These are phyloP conservation scores for Fusarium sp. DNA, from an alignment of 2,329 filamentous ascomycete genomes.

Conservation along the genomic window DNA sequence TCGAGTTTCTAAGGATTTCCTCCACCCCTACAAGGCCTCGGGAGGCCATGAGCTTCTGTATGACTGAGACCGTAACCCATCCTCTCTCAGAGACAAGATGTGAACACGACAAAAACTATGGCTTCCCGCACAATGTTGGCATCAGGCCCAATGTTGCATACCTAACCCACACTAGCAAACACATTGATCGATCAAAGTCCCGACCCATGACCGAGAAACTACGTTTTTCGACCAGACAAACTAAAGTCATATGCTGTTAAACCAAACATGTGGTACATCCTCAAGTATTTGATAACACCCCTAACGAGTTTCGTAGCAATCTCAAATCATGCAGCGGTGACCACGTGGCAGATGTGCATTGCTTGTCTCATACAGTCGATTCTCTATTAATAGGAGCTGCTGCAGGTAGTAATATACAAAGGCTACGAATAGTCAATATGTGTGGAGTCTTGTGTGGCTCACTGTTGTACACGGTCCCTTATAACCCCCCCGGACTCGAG, in stretches of 20 bases:
- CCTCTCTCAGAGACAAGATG: neutral
- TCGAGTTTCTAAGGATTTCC: neutral
- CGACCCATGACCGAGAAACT: neutral
- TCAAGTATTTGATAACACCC: neutral
- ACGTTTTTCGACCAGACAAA: neutral
- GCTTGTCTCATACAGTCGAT: neutral
- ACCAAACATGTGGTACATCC: neutral
- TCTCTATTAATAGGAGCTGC: conserved; percentile 8
- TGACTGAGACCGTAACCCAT: neutral
- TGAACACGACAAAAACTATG: neutral
- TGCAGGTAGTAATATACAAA: conserved; percentile 35
- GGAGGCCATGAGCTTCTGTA: neutral
- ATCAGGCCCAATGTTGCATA: neutral
- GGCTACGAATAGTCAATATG: conserved; percentile 24
- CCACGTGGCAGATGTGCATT: neutral
- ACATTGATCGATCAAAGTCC: neutral
- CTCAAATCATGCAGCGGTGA: neutral
- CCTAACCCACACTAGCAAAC: neutral
- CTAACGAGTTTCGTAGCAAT: neutral
- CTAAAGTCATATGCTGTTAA: neutral
- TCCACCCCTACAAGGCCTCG: neutral
- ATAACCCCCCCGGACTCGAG: neutral
- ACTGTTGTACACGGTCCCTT: conserved; percentile 41
- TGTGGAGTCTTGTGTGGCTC: conserved; percentile 41
- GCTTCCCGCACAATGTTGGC: neutral